Base-by-base conservation (phyloP, 345 rosid species). In the Camelina hispida region DNA sequence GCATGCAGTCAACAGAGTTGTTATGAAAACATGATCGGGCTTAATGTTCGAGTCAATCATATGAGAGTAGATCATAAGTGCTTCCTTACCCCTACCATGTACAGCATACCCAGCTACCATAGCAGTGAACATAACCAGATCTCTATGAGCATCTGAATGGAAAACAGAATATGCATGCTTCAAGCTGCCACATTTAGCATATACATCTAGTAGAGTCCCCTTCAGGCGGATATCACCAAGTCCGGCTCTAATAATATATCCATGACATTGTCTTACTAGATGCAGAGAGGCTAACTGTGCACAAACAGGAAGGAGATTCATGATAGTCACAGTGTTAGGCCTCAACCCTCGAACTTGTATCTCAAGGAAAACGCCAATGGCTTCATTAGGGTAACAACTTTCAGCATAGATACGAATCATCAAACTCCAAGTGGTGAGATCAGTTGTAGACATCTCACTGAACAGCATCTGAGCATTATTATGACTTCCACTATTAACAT, bases 31-130 rank as follows among this genome's bases (percentile, higher is more conserved):
- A 71, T 88, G 91, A 78, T 93, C 95, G 7, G 90, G 97, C 70
- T 93, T 87, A 40, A 88, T 52, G 43, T 86, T 85, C 71, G 65
- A 72, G 63, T 83, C 84, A 46, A 85, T 77, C 94, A 90, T 87
- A 56, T 54, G 76, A 69, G 83, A 72, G 84, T 84, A 93, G 73
- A 82, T 75, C 59, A 68, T 59, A n/a, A 93, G 88, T 43, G 98
- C 95, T 78, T 89, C 95, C 67, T 83, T 78, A 42, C 90, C 98
- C 90, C 84, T 86, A 23, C 98, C 98, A 68, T 93, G 94, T 83
- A 85, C 86, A 54, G 91, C 98, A 68, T 84, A 90, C 43, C 91
- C 97, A 73, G 87, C 84, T 71, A 90, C 56, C 91, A 93, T 89
- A 34, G 95, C 81, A 62, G 97, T 90, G 78, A 86, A 90, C 82